A percentile compares a stretch with the other conserved stretches of the same genome.
phyloP scores from a whole-genome alignment of 2,329 filamentous ascomycete genomes.

The Trichoderma sp. region DNA sequence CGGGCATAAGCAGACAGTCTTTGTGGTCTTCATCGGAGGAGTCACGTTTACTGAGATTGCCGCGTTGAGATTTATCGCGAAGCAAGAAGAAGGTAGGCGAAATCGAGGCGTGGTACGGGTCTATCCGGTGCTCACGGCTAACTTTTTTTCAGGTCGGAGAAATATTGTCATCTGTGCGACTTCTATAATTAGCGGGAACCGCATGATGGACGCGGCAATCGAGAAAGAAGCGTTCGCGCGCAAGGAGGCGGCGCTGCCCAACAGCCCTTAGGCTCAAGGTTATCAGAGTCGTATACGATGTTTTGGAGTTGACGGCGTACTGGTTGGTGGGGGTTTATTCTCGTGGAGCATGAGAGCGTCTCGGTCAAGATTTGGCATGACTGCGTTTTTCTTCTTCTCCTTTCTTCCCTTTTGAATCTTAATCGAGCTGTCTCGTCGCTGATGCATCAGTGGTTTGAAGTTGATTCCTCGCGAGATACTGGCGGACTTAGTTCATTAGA shows the following conservation, averaged over 20 bases:
- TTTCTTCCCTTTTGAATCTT: not conserved
- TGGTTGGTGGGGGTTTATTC: slow-evolving; percentile 4
- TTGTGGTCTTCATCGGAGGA: slow-evolving; percentile 97
- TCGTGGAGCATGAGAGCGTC: not conserved
- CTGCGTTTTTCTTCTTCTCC: not conserved
- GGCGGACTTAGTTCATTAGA: slow-evolving; percentile 14
- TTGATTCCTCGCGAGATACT: slow-evolving; percentile 4
- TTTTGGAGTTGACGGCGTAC: slow-evolving; percentile 19
- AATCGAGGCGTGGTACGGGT: not conserved
- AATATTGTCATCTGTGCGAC: slow-evolving; percentile 93
- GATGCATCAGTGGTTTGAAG: slow-evolving; percentile 15
- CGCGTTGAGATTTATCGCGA: slow-evolving; percentile 84
- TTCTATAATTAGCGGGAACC: slow-evolving; percentile 84
- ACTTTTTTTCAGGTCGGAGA: slow-evolving; percentile 58
- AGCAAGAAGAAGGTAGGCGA: slow-evolving; percentile 71
- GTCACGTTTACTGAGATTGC: slow-evolving; percentile 97
- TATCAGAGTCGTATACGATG: slow-evolving; percentile 15
- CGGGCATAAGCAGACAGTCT: slow-evolving; percentile 77
- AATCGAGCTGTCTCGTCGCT: slow-evolving; percentile 14
- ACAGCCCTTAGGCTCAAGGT: slow-evolving; percentile 17
- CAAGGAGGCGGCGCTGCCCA: slow-evolving; percentile 37
- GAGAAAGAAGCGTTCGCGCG: slow-evolving; percentile 65
- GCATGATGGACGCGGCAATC: slow-evolving; percentile 82
- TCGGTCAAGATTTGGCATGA: slow-evolving; percentile 3
- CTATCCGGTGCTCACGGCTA: slow-evolving; percentile 20